Evolutionary conservation across 768 basidiomycete species (phyloP).

Genomic region (Boletus subparvulus): DNA sequence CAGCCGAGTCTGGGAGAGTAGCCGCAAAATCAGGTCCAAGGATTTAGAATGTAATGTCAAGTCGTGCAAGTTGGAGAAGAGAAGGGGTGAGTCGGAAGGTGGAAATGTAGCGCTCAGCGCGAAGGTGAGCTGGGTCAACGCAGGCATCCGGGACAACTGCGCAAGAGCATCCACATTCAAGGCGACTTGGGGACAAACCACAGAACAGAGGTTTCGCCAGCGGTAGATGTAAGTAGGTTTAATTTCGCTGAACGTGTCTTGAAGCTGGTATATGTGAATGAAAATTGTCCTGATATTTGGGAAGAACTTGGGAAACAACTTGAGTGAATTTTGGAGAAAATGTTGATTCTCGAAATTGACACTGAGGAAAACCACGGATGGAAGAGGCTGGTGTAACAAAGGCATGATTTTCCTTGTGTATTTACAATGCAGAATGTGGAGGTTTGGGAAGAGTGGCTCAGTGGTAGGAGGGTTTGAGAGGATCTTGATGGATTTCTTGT

Average conservation of each 20-base stretch:
- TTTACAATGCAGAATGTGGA: not conserved
- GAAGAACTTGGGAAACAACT: too few species aligned
- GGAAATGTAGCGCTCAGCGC: not conserved
- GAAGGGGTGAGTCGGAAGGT: not conserved
- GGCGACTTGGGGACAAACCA: not conserved
- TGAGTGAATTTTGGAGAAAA: accelerated
- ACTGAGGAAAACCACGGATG: not conserved
- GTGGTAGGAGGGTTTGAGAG: not conserved
- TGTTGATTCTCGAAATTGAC: not conserved
- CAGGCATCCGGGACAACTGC: slow-evolving; percentile 1
- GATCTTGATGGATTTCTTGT: not conserved
- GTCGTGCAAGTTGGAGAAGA: too few species aligned
- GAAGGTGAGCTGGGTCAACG: not conserved
- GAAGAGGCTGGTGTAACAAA: not conserved
- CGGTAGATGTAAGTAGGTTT: not conserved
- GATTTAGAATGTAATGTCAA: not conserved
- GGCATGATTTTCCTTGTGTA: not conserved
- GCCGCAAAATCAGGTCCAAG: not conserved
- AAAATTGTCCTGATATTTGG: not conserved
- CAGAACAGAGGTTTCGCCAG: not conserved
- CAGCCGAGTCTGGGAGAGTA: not conserved
- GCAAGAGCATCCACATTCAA: not conserved
- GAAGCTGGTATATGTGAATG: too few species aligned
- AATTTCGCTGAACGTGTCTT: too few species aligned
- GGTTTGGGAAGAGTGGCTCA: not conserved